Percentiles rank a stretch among this genome's conserved stretches.
Conservation (phyloP, 768 basidiomycete genomes). For the Dacryopinax spathularia region DNA sequence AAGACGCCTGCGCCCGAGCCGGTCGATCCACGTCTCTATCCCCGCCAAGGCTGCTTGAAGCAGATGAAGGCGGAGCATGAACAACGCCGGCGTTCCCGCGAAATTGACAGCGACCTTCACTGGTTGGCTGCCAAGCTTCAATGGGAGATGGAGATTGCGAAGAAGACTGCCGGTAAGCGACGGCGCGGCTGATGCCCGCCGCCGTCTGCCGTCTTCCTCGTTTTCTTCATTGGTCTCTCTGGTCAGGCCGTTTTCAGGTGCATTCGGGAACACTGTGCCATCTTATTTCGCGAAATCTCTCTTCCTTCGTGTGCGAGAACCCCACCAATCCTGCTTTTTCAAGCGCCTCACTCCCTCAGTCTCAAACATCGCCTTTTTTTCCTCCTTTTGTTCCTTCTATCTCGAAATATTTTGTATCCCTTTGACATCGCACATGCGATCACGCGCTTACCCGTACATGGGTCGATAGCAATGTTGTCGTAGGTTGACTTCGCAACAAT, state of each 20-base stretch:
- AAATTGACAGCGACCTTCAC: neutral
- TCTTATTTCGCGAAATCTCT: neutral
- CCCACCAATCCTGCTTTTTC: neutral
- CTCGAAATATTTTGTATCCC: neutral
- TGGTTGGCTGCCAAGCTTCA: slow-evolving; percentile 1
- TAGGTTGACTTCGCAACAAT: neutral
- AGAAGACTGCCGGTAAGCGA: neutral
- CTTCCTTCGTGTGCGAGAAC: neutral
- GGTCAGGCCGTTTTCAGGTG: neutral
- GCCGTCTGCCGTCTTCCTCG: neutral
- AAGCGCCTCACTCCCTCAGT: neutral
- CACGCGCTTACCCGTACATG: neutral
- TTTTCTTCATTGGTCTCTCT: neutral
- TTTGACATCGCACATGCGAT: neutral
- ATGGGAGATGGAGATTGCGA: neutral
- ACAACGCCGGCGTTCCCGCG: neutral
- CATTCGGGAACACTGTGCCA: neutral
- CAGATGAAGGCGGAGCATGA: slow-evolving; percentile 1
- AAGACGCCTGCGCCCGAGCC: neutral
- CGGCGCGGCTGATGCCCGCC: neutral
- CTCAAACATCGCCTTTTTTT: neutral
- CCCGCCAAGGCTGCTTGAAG: slow-evolving; percentile 1
- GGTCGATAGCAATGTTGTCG: neutral
- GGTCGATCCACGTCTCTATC: neutral
- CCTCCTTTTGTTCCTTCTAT: neutral